Evolutionary conservation across 2,329 filamentous ascomycete genomes (phyloP), one percentile per base, ranked within the genome.

Genomic region (Orbilia brochopaga): DNA sequence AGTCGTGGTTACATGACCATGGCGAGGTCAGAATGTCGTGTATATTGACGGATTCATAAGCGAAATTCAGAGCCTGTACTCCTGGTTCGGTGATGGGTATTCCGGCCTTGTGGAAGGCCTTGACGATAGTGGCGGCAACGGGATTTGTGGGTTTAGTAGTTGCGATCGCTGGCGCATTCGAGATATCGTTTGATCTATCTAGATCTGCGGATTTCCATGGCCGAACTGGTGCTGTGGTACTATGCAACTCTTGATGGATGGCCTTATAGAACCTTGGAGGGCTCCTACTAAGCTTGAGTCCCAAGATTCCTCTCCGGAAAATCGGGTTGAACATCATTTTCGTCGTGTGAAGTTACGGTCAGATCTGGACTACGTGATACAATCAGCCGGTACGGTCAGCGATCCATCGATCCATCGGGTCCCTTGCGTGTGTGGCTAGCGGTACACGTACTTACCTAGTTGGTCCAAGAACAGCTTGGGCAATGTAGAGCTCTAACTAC

Each of bases 41-140:
- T 32, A 32, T 3, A 32, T 3, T 32, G 27, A 32, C 8, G 30
- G 50, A 30, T 53, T 53, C 24, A 15, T 53, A 30, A n/a, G 24
- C 24, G 21, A 53, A 53, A 53, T 53, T 30, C 15, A 53, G 24
- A 53, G n/a, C n/a, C 32, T 32, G 50, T 15, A 53, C 21, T 1
- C 50, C 50, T 15, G 24, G 24, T 53, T 53, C 50, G 6, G 46
- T 51, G 46, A 51, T 17, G 21, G 46, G 7, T 51, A 51, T 51
- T 13, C 24, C 24, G 46, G n/a, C 5, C n/a, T 23, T 17, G 21
- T 23, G 46, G n/a, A 51, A 23, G 11, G 8, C 46, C 13, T 24
- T 24, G 11, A 51, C 24, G 21, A 51, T 13, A 23, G 46, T 23
- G 46, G 46, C 46, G n/a, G 46, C 46, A 13, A 51, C n/a, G 24